Percentiles rank a stretch among this genome's conserved stretches.
These are phyloP conservation scores for Hypoxylon trugodes DNA, from an alignment of 495 filamentous ascomycete species.

Conservation along the genomic window DNA sequence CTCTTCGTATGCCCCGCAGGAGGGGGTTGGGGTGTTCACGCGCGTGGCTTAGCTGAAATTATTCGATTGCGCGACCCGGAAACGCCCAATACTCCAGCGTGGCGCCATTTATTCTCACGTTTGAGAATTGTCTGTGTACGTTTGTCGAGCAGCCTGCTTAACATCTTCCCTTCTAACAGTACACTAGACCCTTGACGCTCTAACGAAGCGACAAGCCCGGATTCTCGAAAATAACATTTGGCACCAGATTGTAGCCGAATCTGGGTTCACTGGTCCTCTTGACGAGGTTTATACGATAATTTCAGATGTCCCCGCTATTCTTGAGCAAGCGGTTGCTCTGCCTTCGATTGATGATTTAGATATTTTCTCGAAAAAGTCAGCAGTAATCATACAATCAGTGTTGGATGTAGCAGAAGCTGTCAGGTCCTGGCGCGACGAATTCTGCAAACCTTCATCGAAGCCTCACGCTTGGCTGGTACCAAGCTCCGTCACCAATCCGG, in stretches of 20 bases:
- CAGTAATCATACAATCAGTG: background rate
- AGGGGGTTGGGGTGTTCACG: slow-evolving; percentile 26
- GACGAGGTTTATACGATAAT: slow-evolving; percentile 26
- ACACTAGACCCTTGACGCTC: slow-evolving; percentile 17
- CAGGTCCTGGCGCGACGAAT: slow-evolving; percentile 17
- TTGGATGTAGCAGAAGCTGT: slow-evolving; percentile 12
- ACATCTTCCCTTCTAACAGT: slow-evolving; percentile 18
- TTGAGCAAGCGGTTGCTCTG: slow-evolving; percentile 16
- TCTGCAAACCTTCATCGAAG: slow-evolving; percentile 19
- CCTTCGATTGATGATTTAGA: slow-evolving; percentile 9
- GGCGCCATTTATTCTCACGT: slow-evolving; percentile 29
- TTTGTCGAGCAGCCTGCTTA: background rate
- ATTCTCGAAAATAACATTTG: slow-evolving; percentile 22
- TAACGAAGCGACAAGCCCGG: slow-evolving; percentile 22
- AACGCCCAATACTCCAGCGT: slow-evolving; percentile 20
- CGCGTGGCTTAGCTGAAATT: slow-evolving; percentile 20
- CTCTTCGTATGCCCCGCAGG: slow-evolving; percentile 24
- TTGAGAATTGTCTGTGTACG: slow-evolving; percentile 28
- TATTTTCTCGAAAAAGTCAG: slow-evolving; percentile 10
- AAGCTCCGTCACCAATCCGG: slow-evolving; percentile 11
- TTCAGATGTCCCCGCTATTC: slow-evolving; percentile 14
- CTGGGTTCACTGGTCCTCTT: slow-evolving; percentile 2
- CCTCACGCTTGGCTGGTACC: slow-evolving; percentile 21
- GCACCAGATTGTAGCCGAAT: slow-evolving; percentile 24
- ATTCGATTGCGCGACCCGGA: slow-evolving; percentile 21